These are phyloP conservation scores for Phialocephala subalpina DNA, from an alignment of 2,329 filamentous ascomycete genomes.

Conservation along the genomic window DNA sequence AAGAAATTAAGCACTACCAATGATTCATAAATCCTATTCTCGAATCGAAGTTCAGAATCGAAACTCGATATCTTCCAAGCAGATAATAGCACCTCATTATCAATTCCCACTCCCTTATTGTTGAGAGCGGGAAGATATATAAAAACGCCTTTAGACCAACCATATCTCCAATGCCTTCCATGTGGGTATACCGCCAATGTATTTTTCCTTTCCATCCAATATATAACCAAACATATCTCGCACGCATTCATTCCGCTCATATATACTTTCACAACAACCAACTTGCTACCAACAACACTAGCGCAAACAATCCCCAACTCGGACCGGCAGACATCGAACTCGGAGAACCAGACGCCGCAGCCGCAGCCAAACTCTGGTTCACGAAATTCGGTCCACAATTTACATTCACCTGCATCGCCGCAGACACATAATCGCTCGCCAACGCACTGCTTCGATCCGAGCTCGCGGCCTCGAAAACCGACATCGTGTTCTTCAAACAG, in stretches of 20 bases:
- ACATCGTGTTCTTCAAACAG: constrained; percentile 84
- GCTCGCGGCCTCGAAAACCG: constrained; percentile 76
- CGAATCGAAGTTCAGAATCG: constrained; percentile 10
- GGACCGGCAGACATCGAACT: constrained; percentile 1
- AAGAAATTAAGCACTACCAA: constrained; percentile 10
- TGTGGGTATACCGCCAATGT: constrained; percentile 20
- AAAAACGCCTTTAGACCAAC: constrained; percentile 7
- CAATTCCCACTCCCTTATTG: constrained; percentile 37
- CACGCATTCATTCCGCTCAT: background rate
- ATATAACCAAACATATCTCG: constrained; percentile 2
- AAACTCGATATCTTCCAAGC: constrained; percentile 8
- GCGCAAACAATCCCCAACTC: constrained; percentile 23
- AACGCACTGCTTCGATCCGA: constrained; percentile 72
- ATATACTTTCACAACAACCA: constrained; percentile 32
- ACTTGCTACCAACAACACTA: constrained; percentile 29
- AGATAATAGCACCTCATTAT: constrained; percentile 15
- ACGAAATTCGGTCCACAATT: constrained; percentile 66
- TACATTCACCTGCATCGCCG: constrained; percentile 77
- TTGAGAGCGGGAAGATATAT: constrained; percentile 33
- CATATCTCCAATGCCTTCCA: background rate
- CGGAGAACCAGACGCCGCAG: constrained; percentile 20
- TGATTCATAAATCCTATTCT: background rate
- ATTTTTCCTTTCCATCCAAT: constrained; percentile 13
- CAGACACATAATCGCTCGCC: constrained; percentile 71
- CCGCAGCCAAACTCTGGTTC: constrained; percentile 57